phyloP scores from a whole-genome alignment of 2,329 filamentous ascomycete species.

The Colletotrichum acutatum region DNA sequence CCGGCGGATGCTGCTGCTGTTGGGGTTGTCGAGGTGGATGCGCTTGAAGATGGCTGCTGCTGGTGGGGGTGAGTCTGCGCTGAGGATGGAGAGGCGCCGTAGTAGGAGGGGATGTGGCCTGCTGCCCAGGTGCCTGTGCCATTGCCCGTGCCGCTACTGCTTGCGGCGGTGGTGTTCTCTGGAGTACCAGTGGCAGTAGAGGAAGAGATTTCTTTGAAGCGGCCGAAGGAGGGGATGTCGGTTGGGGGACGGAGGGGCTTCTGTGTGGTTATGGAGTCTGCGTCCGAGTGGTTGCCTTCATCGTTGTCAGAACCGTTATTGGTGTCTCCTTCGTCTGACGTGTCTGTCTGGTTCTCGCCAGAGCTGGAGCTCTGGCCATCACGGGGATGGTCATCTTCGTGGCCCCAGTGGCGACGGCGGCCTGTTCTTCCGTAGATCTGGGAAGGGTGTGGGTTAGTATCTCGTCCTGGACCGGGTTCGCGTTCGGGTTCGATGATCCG shows the following conservation, averaged over 20 bases:
- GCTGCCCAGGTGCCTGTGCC: constrained; percentile 4
- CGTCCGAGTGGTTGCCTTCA: not conserved
- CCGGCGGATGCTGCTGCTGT: too few species aligned
- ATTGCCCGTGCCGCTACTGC: not conserved
- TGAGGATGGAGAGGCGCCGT: constrained; percentile 1
- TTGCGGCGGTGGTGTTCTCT: not conserved
- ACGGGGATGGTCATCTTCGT: not conserved
- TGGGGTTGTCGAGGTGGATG: too few species aligned
- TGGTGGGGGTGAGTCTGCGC: not conserved
- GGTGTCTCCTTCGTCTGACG: not conserved
- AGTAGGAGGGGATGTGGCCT: constrained; percentile 21
- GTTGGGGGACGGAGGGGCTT: not conserved
- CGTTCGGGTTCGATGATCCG: not conserved
- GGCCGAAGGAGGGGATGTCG: not conserved
- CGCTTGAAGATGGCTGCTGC: too few species aligned
- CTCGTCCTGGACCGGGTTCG: not conserved
- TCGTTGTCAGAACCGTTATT: not conserved
- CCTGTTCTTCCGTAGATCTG: constrained; percentile 27
- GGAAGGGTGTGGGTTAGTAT: not conserved
- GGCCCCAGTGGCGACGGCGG: not conserved
- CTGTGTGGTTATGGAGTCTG: not conserved
- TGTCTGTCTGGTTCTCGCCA: not conserved
- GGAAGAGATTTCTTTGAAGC: not conserved
- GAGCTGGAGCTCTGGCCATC: not conserved
- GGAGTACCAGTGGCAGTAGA: not conserved